phyloP scores from a whole-genome alignment of 2,329 filamentous ascomycete genomes.

The Cadophora sp. region DNA sequence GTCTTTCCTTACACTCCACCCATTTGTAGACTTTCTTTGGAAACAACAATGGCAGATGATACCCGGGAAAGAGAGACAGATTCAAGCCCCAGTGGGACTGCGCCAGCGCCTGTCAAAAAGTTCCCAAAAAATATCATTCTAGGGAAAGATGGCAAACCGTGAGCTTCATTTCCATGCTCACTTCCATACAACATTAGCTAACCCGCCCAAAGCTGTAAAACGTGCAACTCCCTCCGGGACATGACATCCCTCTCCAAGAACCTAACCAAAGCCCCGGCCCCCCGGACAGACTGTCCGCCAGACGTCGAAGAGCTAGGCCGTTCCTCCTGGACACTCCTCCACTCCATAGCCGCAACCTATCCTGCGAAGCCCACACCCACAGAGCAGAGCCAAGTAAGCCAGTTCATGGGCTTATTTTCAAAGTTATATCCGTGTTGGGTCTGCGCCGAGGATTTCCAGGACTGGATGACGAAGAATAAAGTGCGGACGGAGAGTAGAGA shows the following conservation, averaged over 20 bases:
- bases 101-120: conserved; percentile 48
- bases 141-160: conserved; percentile 86
- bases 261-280: conserved; percentile 33
- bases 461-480: conserved; percentile 72
- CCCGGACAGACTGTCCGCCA: conserved; percentile 78
- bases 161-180: conserved; percentile 46
- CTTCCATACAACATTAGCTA: conserved; percentile 19
- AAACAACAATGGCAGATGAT: conserved; percentile 41
- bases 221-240: conserved; percentile 67
- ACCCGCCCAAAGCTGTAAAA: conserved; percentile 64
- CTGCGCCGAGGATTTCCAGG: conserved; percentile 90
- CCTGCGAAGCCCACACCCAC: conserved; percentile 69
- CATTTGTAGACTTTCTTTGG: not conserved
- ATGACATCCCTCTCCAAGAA: conserved; percentile 67
- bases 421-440: conserved; percentile 95
- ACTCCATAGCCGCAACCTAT: conserved; percentile 89
- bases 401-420: conserved; percentile 82
- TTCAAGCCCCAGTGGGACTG: conserved; percentile 24
- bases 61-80: conserved; percentile 36
- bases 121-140: conserved; percentile 76
- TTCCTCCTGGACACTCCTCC: conserved; percentile 90
- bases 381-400: conserved; percentile 77
- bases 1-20: not conserved
- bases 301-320: conserved; percentile 89
- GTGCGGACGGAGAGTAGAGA: conserved; percentile 64